Evolutionary conservation across 1,284 basidiomycete genomes (phyloP).

Genomic region (Naganishia cerealis): DNA sequence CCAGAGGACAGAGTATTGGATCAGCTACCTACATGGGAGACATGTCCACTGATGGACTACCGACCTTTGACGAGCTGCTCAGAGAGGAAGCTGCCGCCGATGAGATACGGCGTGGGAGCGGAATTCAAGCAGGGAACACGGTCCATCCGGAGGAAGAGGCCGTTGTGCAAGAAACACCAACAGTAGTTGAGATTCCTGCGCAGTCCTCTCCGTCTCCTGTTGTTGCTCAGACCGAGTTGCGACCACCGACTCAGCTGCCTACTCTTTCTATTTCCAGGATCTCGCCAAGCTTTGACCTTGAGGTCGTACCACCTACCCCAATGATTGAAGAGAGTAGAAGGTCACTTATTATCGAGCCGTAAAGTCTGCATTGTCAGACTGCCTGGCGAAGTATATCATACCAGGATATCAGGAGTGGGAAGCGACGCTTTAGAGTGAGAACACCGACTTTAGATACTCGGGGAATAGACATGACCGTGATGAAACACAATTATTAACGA

Average conservation of each 20-base stretch:
- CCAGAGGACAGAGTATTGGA: constrained; percentile 2
- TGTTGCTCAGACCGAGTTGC: not conserved
- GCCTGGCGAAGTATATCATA: not conserved
- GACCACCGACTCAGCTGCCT: constrained; percentile 3
- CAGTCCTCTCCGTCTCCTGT: not conserved
- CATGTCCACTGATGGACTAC: constrained; percentile 4
- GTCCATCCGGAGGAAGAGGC: not conserved
- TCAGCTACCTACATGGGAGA: not conserved
- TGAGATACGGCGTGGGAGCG: not conserved
- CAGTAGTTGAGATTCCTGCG: not conserved
- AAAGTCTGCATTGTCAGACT: not conserved
- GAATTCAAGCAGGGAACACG: not conserved
- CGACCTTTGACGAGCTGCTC: constrained; percentile 19
- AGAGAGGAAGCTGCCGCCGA: constrained; percentile 26
- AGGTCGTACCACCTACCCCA: constrained; percentile 33
- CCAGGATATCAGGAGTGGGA: not conserved
- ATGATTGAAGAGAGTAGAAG: constrained; percentile 5
- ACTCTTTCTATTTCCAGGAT: not conserved
- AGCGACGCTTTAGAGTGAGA: not conserved
- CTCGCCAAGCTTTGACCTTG: constrained; percentile 28
- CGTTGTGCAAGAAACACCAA: not conserved
- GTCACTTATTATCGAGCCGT: not conserved
- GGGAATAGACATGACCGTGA: not conserved
- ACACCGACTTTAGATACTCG: not conserved
- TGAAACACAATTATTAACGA: not conserved